Percentiles rank a stretch among this genome's conserved stretches.
Evolutionary conservation across 768 basidiomycete genomes (phyloP).

Genomic region (Paxillus rubicundulus): DNA sequence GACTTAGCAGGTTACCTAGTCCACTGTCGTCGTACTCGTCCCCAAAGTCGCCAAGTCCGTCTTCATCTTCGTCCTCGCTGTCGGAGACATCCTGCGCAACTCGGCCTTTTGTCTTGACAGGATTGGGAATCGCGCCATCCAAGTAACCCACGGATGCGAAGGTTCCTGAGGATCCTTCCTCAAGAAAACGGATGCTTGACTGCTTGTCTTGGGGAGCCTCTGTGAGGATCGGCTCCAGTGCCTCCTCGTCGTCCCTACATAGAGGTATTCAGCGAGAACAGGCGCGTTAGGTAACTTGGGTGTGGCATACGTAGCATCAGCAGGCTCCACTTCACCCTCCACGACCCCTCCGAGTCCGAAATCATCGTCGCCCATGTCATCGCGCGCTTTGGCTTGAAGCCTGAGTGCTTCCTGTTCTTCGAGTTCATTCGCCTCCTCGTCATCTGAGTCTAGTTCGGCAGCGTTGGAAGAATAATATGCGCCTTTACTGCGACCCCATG

Average conservation of each 20-base stretch:
- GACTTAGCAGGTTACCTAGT: slow-evolving; percentile 44
- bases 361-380: slow-evolving; percentile 72
- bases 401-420: slow-evolving; percentile 86
- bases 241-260: slow-evolving; percentile 16
- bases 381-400: slow-evolving; percentile 72
- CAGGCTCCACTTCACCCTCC: slow-evolving; percentile 32
- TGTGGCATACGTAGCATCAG: slow-evolving; percentile 28
- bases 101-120: slow-evolving; percentile 49
- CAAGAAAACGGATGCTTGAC: slow-evolving; percentile 60
- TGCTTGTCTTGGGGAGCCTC: slow-evolving; percentile 55
- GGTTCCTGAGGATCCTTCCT: slow-evolving; percentile 74
- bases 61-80: slow-evolving; percentile 46
- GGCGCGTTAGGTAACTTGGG: background rate
- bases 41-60: slow-evolving; percentile 26
- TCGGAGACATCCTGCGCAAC: slow-evolving; percentile 52
- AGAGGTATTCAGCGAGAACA: slow-evolving; percentile 5
- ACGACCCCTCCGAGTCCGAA: slow-evolving; percentile 74
- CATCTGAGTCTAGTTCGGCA: slow-evolving; percentile 73
- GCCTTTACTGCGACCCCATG: slow-evolving; percentile 78
- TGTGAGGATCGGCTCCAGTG: background rate
- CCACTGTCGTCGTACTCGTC: slow-evolving; percentile 38
- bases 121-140: slow-evolving; percentile 61
- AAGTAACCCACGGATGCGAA: slow-evolving; percentile 82
- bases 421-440: slow-evolving; percentile 85
- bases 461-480: slow-evolving; percentile 90